Base-by-base conservation (phyloP, 2,329 filamentous ascomycete genomes). In the Elsinoe australis region DNA sequence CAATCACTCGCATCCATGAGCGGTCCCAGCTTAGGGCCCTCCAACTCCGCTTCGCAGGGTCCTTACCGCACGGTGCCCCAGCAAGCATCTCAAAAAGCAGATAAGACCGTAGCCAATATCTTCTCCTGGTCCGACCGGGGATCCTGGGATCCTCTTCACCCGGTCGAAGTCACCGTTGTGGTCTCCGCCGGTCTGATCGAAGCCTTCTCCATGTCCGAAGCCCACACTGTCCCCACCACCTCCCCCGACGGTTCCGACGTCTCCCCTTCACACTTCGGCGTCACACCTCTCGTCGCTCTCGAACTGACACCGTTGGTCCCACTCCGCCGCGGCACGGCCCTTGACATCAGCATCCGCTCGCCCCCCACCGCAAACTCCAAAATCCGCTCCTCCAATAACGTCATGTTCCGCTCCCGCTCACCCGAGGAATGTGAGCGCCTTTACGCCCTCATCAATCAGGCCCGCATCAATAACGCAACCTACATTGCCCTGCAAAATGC, bases 341-440 rank as follows among this genome's bases (percentile, higher is more conserved):
- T 98, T 24, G 92, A 98, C 63, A 86, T 98, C 47, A 92, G 94
- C 55, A 87, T 98, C 54, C 84, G 88, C 42, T 95, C 90, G 5
- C 87, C 87, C 1, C 84, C 89, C 19, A 84, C 85, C 5, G 63
- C 74, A 26, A 79, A 85, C 53, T 88, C 85, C 4, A 78, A 79
- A 57, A 75, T 95, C 49, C 76, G 68, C 60, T 76, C 82, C 9
- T 66, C 68, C 36, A 82, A 81, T 58, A 92, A 94, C 62, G 86
- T 95, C 68, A 90, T 94, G 72, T 92, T 96, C 75, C 83, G 92
- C 33, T 87, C 87, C 39, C 73, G 82, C 33, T 85, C 78, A 38
- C 74, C 80, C 2, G 75, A 80, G 34, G 90, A 95, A 53, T 94
- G 89, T 60, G 82, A 85, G 55, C 75, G 78, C 28, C 73, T 98